Evolutionary conservation across 2,329 filamentous ascomycete genomes (phyloP).

Genomic region (Penicillium sp.): DNA sequence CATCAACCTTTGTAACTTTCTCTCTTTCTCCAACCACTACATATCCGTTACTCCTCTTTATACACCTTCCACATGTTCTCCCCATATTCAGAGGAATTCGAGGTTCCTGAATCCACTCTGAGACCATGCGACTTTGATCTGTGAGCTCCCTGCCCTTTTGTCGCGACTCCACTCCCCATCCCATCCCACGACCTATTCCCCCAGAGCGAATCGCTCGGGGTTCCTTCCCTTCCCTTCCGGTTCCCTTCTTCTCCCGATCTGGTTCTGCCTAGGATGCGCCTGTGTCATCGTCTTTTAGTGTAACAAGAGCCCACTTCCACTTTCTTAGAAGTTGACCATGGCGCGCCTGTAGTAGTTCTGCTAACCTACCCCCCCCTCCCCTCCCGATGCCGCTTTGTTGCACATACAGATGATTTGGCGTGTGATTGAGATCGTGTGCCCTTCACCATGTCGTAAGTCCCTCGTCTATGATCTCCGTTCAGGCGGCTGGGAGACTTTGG

Average conservation of each 20-base stretch:
- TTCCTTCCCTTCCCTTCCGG: constrained; percentile 3
- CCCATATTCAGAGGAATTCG: constrained; percentile 30
- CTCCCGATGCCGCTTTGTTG: constrained; percentile 33
- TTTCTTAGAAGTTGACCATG: constrained; percentile 33
- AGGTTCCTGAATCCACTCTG: constrained; percentile 28
- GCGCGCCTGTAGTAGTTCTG: constrained; percentile 34
- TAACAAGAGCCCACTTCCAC: constrained; percentile 28
- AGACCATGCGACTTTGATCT: constrained; percentile 31
- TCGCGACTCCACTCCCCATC: constrained; percentile 9
- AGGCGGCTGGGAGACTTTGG: constrained; percentile 24
- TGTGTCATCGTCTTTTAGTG: constrained; percentile 40
- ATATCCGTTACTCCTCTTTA: constrained; percentile 7
- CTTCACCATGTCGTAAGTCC: constrained; percentile 45
- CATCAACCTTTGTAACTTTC: constrained; percentile 2
- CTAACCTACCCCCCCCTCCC: too few relatives aligned
- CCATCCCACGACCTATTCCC: neutral
- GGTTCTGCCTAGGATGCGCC: constrained; percentile 37
- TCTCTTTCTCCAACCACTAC: neutral
- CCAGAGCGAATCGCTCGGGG: neutral
- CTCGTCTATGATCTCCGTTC: constrained; percentile 28
- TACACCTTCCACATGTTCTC: constrained; percentile 26
- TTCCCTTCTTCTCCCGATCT: constrained; percentile 24
- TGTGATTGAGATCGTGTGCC: constrained; percentile 37
- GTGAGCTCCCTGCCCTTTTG: constrained; percentile 16
- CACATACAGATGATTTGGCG: constrained; percentile 42